Conservation (phyloP, 129 eudicot species). For the Flaveria ramosissima region DNA sequence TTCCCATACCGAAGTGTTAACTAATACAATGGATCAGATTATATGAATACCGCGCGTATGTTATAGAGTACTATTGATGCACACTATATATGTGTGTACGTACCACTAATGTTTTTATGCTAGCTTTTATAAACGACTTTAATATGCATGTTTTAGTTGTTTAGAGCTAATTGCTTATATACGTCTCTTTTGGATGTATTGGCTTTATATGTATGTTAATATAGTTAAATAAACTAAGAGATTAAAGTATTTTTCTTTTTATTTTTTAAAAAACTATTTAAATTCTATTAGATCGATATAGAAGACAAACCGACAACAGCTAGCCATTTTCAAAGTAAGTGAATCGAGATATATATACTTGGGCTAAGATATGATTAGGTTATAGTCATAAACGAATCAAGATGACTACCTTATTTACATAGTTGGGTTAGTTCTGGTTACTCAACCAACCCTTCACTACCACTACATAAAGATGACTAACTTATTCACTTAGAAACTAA, state of each 20-base stretch:
- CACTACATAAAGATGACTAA: too few species aligned
- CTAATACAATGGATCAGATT: too few species aligned
- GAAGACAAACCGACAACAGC: too few species aligned
- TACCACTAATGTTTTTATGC: not conserved
- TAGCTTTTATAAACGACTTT: not conserved
- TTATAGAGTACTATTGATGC: slow-evolving; percentile 8
- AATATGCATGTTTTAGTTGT: not conserved
- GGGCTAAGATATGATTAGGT: not conserved
- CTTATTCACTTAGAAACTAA: too few species aligned
- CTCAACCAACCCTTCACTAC: too few species aligned
- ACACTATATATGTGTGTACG: not conserved
- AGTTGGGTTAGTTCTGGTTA: too few species aligned
- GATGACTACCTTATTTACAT: not conserved
- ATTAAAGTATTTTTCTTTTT: not conserved
- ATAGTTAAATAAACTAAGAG: not conserved
- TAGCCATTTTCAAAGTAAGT: too few species aligned
- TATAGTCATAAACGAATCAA: not conserved
- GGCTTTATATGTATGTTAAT: not conserved
- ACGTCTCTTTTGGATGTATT: not conserved
- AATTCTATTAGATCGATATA: too few species aligned
- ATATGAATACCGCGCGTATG: too few species aligned
- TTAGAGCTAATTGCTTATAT: not conserved
- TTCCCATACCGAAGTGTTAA: slow-evolving; percentile 46
- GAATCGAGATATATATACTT: too few species aligned
- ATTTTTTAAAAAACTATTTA: too few species aligned